A percentile compares a stretch with the other conserved stretches of the same genome.
Conservation (phyloP, 805 yeast species). For the Sugiyamaella americana region DNA sequence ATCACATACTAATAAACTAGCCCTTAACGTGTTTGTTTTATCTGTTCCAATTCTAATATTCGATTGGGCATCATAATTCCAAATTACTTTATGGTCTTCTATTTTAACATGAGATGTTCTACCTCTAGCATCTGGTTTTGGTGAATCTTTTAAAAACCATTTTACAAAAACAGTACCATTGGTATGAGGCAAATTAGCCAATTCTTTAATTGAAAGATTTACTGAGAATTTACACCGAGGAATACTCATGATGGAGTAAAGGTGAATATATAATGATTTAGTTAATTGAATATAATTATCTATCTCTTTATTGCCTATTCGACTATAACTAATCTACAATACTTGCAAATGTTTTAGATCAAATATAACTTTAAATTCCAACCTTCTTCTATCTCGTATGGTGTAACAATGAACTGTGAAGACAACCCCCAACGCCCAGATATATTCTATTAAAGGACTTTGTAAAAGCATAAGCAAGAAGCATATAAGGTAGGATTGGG, state of each 20-base stretch:
- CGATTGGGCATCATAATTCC: conserved; percentile 40
- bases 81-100: conserved; percentile 46
- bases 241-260: conserved; percentile 2
- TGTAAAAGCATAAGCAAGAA: no score
- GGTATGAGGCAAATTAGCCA: conserved; percentile 79
- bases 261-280: no score
- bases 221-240: conserved; percentile 46
- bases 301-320: no score
- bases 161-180: conserved; percentile 62
- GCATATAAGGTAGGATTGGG: no score
- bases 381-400: no score
- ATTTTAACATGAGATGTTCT: conserved; percentile 41
- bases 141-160: conserved; percentile 53
- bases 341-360: no score
- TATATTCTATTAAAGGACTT: no score
- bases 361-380: no score
- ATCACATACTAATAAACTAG: conserved; percentile 37
- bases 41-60: conserved; percentile 39
- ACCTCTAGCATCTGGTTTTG: conserved; percentile 39
- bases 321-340: no score
- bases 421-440: no score
- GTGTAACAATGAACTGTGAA: no score
- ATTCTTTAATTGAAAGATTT: conserved; percentile 52
- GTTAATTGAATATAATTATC: no score
- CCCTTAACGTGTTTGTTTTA: conserved; percentile 33